Base-by-base conservation (phyloP, 1,284 basidiomycete species). In the Boletus subluridellus region DNA sequence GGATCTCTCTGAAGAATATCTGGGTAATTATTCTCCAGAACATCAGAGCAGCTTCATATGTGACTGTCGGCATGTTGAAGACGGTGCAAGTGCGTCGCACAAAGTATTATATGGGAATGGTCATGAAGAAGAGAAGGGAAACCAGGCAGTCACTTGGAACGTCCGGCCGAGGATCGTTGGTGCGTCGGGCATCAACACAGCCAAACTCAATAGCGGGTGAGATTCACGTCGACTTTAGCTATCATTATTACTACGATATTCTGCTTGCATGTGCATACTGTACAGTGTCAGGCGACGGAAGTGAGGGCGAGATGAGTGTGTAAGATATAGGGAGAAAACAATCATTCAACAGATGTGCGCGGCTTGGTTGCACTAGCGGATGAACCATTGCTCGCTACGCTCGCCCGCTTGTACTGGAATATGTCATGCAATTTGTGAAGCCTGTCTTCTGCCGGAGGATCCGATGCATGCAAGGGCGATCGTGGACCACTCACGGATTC, bases 1-100 rank as follows among this genome's bases (percentile, higher is more conserved):
- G 84, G 67, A 99, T 90, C 77, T 99, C 96, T 61, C 97, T 82
- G 80, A 99, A 99, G 82, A 99, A 99, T 67, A 99, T 89, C 75
- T 93, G 94, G 67, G 92, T 93, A 61, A 99, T 84, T 26, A 87
- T 79, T 59, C 89, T 80, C 92, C 92, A 92, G 74, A 92, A 89
- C 42, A 87, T 68, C 71, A 93, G 81, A 21, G 82, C 82, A 48
- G 79, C 77, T 66, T 90, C 85, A 69, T 92, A 92, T 60, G 75
- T 63, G 52, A 67, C 57, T 34, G 50, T 28, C 38, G 69, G 66
- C 70, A 70, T 73, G 35, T 60, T 54, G 49, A 15, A 38, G 26
- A 41, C 39, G 34, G 44, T 53, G n/a, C 57, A 28, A 28, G 42
- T 38, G 30, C n/a, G 63, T 56, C 54, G 65, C 57, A 55, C 49